Evolutionary conservation across 306 rosid species (phyloP).

Genomic region (Potentilla sterilis): DNA sequence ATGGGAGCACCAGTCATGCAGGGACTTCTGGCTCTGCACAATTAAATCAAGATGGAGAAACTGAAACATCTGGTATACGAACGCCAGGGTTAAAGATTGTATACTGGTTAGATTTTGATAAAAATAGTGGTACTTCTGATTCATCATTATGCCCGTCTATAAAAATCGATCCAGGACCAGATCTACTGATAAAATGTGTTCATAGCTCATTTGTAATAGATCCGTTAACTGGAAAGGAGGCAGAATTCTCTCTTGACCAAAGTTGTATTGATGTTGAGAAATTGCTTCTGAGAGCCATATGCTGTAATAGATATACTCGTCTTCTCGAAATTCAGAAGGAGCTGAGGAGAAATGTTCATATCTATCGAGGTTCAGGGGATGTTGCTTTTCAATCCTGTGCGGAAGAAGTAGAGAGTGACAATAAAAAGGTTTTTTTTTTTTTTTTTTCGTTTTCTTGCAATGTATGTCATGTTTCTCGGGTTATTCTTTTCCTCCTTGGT

Average conservation of each 20-base stretch:
- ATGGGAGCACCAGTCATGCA: conserved; percentile 56
- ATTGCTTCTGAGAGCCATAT: conserved; percentile 81
- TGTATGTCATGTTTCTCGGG: background rate
- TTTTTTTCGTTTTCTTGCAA: conserved; percentile 8
- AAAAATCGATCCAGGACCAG: conserved; percentile 87
- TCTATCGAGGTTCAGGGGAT: conserved; percentile 64
- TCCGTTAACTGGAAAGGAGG: conserved; percentile 84
- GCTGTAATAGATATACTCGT: conserved; percentile 86
- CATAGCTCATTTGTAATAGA: conserved; percentile 89
- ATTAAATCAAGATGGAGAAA: conserved; percentile 75
- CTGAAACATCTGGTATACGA: conserved; percentile 72
- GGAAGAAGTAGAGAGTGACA: conserved; percentile 57
- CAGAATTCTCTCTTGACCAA: conserved; percentile 77
- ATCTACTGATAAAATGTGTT: conserved; percentile 78
- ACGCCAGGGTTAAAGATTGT: conserved; percentile 85
- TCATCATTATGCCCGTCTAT: conserved; percentile 70
- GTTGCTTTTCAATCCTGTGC: conserved; percentile 61
- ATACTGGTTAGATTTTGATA: conserved; percentile 93
- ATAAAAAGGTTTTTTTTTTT: conserved; percentile 59
- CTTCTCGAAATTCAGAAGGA: conserved; percentile 92
- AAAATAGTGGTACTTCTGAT: conserved; percentile 55
- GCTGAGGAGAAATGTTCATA: conserved; percentile 66
- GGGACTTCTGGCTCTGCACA: conserved; percentile 63
- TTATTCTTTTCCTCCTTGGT: background rate
- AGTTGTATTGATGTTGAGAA: conserved; percentile 93